Evolutionary conservation across 2,329 filamentous ascomycete species (phyloP), one percentile per base, ranked within the genome.

Genomic region (Cadophora luteo-olivacea): DNA sequence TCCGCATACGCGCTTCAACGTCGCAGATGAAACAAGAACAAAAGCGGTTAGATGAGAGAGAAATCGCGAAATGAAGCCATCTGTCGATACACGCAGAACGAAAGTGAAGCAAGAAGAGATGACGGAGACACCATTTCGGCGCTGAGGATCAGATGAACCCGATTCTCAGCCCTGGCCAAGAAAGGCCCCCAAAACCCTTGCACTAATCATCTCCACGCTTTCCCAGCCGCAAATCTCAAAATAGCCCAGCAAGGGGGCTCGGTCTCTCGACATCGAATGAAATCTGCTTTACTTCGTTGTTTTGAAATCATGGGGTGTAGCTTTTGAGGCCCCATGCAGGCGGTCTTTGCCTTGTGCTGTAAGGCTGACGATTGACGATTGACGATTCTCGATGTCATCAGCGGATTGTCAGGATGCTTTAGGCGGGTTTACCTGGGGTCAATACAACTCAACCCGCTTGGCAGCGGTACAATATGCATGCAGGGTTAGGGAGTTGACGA

Each of bases 211-310:
- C 29, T 29, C 29, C 29, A 29, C 29, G 29, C 29, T 29, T 29
- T 29, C 29, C 29, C 52, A 64, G 62, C 62, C 62, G 61, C 65
- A 55, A 48, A 55, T 65, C 66, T 65, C 68, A 58, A 69, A 69
- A 69, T 68, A 69, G 68, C 67, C 51, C 22, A 12, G 22, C 57
- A 16, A 8, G 12, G 5, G 57, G 36, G 45, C 38, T 33, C n/a
- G 33, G 48, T 60, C 62, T 41, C 25, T 49, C 33, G 54, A 51
- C 48, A 65, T 65, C 57, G 55, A 41, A 63, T 52, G 38, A 32
- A 64, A 11, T 36, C 51, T 57, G 24, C 16, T 2, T 16, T 25
- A n/a, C 57, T 5, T 41, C 11, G 36, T n/a, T 19, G 33, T 45
- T 60, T 22, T 60, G 57, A 60, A 60, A 41, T 60, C 22, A 24